A percentile compares a stretch with the other conserved stretches of the same genome.
Evolutionary conservation across 2,329 filamentous ascomycete species (phyloP).

Genomic region (Ophiostoma novo-ulmi): DNA sequence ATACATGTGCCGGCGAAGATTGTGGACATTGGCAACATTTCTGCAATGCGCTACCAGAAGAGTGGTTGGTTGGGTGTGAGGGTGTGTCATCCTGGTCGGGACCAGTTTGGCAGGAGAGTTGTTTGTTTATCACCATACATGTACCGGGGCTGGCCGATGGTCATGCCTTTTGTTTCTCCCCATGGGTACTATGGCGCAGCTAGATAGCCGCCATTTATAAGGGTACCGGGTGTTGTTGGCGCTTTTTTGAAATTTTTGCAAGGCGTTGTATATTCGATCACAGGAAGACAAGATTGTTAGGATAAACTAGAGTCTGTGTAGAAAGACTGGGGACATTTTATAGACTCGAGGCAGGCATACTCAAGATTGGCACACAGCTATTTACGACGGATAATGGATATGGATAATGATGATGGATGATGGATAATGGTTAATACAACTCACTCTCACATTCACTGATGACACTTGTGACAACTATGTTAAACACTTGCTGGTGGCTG

Average conservation of each 20-base stretch:
- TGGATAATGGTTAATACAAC: background rate
- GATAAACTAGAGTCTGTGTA: background rate
- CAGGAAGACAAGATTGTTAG: background rate
- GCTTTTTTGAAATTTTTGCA: background rate
- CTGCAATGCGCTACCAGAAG: background rate
- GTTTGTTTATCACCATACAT: background rate
- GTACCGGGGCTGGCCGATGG: background rate
- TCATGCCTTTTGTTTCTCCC: background rate
- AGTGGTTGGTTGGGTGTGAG: background rate
- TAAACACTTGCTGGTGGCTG: no score
- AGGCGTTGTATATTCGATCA: background rate
- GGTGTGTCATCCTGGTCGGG: background rate
- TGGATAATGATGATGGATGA: background rate
- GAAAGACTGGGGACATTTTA: background rate
- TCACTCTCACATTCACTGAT: background rate
- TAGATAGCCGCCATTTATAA: background rate
- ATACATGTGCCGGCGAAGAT: background rate
- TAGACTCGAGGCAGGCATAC: constrained; percentile 5
- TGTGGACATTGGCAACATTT: background rate
- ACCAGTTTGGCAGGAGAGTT: background rate
- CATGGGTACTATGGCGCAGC: background rate
- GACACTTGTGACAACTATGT: background rate
- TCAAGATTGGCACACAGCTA: background rate
- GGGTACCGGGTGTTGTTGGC: background rate
- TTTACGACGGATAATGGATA: background rate